Percentiles rank a stretch among this genome's conserved stretches.
phyloP scores from a whole-genome alignment of 2,329 filamentous ascomycete genomes.

The Phyllosticta capitalensis region DNA sequence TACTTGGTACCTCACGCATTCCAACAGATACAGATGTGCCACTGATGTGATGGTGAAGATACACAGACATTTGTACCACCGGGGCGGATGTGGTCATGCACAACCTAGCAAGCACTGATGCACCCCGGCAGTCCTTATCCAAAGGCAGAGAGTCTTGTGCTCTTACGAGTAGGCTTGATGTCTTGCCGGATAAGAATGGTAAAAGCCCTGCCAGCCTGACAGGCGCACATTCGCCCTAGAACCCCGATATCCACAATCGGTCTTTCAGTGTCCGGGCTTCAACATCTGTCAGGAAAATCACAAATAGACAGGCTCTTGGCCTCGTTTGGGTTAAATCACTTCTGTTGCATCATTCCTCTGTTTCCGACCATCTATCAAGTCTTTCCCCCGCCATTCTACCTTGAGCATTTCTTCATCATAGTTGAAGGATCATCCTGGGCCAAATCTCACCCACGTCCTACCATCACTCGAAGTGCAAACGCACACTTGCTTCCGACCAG shows the following conservation, averaged over 20 bases:
- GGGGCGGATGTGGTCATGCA: background rate
- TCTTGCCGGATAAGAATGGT: background rate
- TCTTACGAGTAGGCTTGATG: background rate
- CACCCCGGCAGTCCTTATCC: background rate
- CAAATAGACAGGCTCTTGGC: conserved; percentile 4
- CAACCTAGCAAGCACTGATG: background rate
- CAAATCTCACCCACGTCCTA: background rate
- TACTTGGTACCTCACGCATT: background rate
- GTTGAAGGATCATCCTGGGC: conserved; percentile 6
- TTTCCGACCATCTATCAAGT: conserved; percentile 7
- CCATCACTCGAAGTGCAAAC: conserved; percentile 9
- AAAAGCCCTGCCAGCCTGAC: background rate
- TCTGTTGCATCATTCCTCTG: background rate
- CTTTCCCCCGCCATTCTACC: conserved; percentile 3
- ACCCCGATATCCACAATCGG: background rate
- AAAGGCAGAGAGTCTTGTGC: background rate
- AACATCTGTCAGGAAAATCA: conserved; percentile 1
- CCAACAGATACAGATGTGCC: background rate
- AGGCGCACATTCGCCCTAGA: background rate
- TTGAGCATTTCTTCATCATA: background rate
- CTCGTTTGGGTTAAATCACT: background rate
- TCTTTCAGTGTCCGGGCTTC: background rate
- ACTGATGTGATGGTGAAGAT: background rate
- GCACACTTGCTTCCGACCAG: background rate
- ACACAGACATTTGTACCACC: background rate